These are phyloP conservation scores for Penicillium italicum DNA, from an alignment of 2,329 filamentous ascomycete genomes.

Conservation along the genomic window DNA sequence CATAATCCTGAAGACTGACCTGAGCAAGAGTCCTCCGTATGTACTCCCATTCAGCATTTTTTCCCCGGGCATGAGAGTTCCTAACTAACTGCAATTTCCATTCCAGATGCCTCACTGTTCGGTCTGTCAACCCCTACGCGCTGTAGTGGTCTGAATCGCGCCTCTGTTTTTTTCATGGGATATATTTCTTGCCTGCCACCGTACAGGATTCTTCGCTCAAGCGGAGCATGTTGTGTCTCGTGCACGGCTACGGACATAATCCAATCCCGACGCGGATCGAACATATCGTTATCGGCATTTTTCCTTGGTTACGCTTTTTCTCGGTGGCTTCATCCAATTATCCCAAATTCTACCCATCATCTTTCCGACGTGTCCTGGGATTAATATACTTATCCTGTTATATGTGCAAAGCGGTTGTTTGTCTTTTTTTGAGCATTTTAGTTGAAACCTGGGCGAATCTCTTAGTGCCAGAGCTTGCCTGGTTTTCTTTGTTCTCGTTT, in stretches of 20 bases:
- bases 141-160: constrained; percentile 32
- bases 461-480: constrained; percentile 12
- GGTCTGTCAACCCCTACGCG: constrained; percentile 51
- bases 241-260: constrained; percentile 23
- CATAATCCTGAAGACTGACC: constrained; percentile 97
- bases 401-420: constrained; percentile 24
- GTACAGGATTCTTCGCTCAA: constrained; percentile 20
- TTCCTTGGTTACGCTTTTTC: constrained; percentile 13
- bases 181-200: constrained; percentile 30
- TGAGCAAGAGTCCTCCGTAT: constrained; percentile 98
- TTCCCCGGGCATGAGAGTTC: background rate
- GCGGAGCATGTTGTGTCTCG: constrained; percentile 9
- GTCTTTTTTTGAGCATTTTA: constrained; percentile 19
- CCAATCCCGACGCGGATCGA: constrained; percentile 20
- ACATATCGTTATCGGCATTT: constrained; percentile 22
- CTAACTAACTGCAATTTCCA: background rate
- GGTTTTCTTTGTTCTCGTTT: constrained; percentile 7
- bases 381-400: constrained; percentile 24
- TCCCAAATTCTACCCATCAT: constrained; percentile 5
- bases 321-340: constrained; percentile 8
- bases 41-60: constrained; percentile 44
- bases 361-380: constrained; percentile 13
- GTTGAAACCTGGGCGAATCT: constrained; percentile 15
- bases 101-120: constrained; percentile 48
- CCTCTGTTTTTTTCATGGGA: constrained; percentile 18